Percentiles rank a stretch among this genome's conserved stretches.
Evolutionary conservation across 176 grass and related monocot species (phyloP).

Genomic region (Eragrostis curvula): DNA sequence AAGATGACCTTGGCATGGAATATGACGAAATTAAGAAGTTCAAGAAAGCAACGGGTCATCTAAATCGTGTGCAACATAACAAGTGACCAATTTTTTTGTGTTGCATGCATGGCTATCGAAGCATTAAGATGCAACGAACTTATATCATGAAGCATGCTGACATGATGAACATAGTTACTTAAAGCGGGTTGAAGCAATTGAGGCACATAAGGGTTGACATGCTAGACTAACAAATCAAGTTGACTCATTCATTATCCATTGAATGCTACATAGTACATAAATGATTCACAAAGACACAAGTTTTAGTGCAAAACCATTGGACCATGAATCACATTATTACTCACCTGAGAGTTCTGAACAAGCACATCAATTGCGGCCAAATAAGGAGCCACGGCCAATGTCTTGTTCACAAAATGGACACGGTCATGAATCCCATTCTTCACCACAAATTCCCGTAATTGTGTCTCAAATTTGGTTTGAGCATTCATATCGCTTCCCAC

Average conservation of each 20-base stretch:
- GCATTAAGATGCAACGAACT: not conserved
- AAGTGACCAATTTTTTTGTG: too few relatives aligned
- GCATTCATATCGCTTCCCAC: constrained; percentile 97
- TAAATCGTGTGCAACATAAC: too few relatives aligned
- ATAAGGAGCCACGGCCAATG: constrained; percentile 91
- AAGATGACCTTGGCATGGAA: too few relatives aligned
- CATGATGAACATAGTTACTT: constrained; percentile 9
- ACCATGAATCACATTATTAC: not conserved
- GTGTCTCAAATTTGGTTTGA: constrained; percentile 90
- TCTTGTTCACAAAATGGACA: constrained; percentile 95
- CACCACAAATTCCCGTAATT: constrained; percentile 74
- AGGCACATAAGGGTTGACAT: not conserved
- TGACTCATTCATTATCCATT: not conserved
- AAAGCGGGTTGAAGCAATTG: constrained; percentile 10
- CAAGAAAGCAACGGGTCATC: too few relatives aligned
- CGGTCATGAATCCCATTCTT: constrained; percentile 76
- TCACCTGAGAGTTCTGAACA: constrained; percentile 97
- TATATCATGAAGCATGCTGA: not conserved
- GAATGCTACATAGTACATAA: not conserved
- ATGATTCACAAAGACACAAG: not conserved
- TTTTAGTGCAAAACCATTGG: not conserved
- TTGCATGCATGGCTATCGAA: too few relatives aligned
- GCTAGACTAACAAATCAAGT: not conserved
- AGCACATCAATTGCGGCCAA: constrained; percentile 95
- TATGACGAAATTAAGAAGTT: too few relatives aligned